These are phyloP conservation scores for Chamaecyparis obtusa DNA, from an alignment of 75 land plant species.

Conservation along the genomic window DNA sequence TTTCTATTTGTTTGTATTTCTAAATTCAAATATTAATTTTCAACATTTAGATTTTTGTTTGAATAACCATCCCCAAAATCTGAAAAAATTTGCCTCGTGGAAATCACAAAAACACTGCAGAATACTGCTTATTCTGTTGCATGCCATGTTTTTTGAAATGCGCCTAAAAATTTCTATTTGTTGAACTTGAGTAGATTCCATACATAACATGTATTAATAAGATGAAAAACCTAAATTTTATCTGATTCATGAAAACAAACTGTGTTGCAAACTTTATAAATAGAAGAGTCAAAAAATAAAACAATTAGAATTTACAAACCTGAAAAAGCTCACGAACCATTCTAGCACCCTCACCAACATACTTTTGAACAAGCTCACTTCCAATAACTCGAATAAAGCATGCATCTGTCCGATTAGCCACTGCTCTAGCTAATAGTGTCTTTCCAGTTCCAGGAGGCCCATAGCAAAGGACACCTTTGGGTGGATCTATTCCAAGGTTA, in stretches of 20 bases:
- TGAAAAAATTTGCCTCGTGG: no score
- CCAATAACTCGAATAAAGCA: constrained; percentile 99
- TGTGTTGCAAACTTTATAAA: not conserved
- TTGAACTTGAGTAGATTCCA: not conserved
- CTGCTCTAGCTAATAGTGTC: constrained; percentile 95
- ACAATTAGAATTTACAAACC: constrained; percentile 30
- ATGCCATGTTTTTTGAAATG: not conserved
- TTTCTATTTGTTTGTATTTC: no score
- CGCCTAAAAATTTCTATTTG: not conserved
- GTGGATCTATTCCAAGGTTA: constrained; percentile 98
- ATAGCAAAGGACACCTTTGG: constrained; percentile 97
- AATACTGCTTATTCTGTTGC: not conserved
- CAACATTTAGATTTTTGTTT: no score
- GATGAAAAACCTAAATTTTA: not conserved
- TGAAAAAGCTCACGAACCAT: constrained; percentile 99
- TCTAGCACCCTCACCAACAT: constrained; percentile 99
- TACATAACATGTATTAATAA: not conserved
- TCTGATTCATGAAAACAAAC: not conserved
- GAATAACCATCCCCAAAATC: no score
- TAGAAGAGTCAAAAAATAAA: not conserved
- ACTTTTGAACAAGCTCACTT: constrained; percentile 98
- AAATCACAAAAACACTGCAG: not conserved
- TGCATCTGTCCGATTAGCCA: constrained; percentile 99
- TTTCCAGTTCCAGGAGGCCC: constrained; percentile 99
- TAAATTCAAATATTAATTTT: no score